These are phyloP conservation scores for Leptodontidium sp. DNA, from an alignment of 2,329 filamentous ascomycete genomes.

Conservation along the genomic window DNA sequence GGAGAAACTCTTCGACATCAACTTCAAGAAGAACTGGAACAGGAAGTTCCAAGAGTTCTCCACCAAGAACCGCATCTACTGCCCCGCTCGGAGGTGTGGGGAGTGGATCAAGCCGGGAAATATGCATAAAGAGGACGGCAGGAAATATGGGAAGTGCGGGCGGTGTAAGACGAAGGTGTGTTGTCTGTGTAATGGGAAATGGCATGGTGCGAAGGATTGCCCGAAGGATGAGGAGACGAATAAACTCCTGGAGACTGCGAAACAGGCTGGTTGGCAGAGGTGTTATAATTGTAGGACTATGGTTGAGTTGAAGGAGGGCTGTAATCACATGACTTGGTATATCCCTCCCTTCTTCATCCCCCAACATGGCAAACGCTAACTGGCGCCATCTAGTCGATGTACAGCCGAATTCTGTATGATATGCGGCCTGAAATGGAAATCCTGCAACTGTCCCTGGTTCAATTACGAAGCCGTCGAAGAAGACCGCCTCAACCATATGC, in stretches of 20 bases:
- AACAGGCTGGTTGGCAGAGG: constrained; percentile 75
- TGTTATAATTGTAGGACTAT: constrained; percentile 78
- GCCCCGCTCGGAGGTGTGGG: constrained; percentile 75
- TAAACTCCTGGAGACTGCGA: constrained; percentile 69
- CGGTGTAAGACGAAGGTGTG: constrained; percentile 80
- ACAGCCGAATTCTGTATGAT: constrained; percentile 88
- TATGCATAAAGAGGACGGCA: constrained; percentile 66
- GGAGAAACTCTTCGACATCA: constrained; percentile 74
- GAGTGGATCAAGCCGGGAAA: constrained; percentile 80
- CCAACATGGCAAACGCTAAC: constrained; percentile 22
- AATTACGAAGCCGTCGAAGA: constrained; percentile 65
- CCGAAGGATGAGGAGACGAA: constrained; percentile 74
- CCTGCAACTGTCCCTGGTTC: constrained; percentile 84
- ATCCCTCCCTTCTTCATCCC: constrained; percentile 42
- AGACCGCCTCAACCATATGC: constrained; percentile 63
- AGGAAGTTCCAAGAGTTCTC: constrained; percentile 80
- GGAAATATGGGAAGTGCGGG: constrained; percentile 74
- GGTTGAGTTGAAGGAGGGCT: constrained; percentile 83
- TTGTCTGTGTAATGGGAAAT: constrained; percentile 74
- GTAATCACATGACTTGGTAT: constrained; percentile 89
- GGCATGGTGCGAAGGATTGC: constrained; percentile 75
- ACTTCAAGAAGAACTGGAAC: constrained; percentile 84
- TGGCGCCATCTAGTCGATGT: constrained; percentile 66
- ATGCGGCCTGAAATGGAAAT: constrained; percentile 84
- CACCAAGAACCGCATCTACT: constrained; percentile 79